Conservation (phyloP, 805 yeast genomes). For the Cyberlindnera galapagoensis region DNA sequence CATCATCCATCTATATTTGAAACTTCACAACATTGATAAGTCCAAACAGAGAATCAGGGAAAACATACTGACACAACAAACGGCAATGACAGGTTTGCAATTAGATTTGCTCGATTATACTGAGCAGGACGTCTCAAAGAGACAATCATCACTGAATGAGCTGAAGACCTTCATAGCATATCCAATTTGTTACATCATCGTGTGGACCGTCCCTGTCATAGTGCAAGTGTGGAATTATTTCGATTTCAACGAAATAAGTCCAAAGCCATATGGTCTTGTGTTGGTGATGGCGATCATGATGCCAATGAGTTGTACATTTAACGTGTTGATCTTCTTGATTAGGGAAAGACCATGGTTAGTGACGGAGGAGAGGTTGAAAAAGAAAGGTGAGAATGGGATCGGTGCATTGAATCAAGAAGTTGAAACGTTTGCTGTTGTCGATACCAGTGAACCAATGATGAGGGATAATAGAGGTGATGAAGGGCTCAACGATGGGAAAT, state of each 20-base stretch:
- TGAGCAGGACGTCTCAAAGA: constrained; percentile 4
- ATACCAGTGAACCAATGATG: too few relatives aligned
- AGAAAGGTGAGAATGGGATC: too few relatives aligned
- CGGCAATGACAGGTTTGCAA: constrained; percentile 9
- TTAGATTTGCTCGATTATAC: constrained; percentile 17
- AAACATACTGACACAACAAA: neutral
- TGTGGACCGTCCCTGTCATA: constrained; percentile 17
- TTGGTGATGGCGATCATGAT: constrained; percentile 56
- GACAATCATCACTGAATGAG: constrained; percentile 14
- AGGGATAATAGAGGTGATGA: too few relatives aligned
- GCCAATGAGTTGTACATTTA: constrained; percentile 74
- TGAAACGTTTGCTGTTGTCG: too few relatives aligned
- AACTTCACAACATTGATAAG: constrained; percentile 9
- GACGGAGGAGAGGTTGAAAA: constrained; percentile 4
- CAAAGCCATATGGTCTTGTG: constrained; percentile 7
- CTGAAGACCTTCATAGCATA: constrained; percentile 17
- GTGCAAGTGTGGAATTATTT: constrained; percentile 12
- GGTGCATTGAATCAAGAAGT: too few relatives aligned
- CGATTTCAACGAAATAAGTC: neutral
- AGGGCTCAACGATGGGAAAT: too few relatives aligned
- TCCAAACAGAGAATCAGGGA: constrained; percentile 8
- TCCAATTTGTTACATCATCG: constrained; percentile 18
- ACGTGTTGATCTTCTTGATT: constrained; percentile 64
- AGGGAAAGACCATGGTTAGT: constrained; percentile 71
- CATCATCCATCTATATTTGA: constrained; percentile 10